A percentile compares a stretch with the other conserved stretches of the same genome.
Evolutionary conservation across 768 basidiomycete genomes (phyloP).

Genomic region (Collybia nuda): DNA sequence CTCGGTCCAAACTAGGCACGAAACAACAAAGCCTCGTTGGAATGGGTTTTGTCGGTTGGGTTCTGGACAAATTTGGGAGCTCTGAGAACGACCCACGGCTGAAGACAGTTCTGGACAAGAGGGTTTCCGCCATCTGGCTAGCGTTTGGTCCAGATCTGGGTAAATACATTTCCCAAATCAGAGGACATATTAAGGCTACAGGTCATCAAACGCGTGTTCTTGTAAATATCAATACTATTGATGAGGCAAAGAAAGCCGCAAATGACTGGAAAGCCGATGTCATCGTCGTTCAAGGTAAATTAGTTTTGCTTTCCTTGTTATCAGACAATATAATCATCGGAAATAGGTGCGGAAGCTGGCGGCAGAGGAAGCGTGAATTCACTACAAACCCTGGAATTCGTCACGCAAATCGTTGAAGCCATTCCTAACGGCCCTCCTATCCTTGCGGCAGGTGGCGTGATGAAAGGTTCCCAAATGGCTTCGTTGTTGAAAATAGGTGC

Average conservation of each 20-base stretch:
- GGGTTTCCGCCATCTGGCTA: slow-evolving; percentile 58
- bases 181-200: slow-evolving; percentile 34
- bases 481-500: slow-evolving; percentile 43
- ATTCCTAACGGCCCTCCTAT: slow-evolving; percentile 30
- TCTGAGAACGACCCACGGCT: slow-evolving; percentile 37
- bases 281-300: slow-evolving; percentile 62
- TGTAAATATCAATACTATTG: slow-evolving; percentile 46
- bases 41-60: slow-evolving; percentile 59
- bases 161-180: slow-evolving; percentile 52
- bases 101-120: slow-evolving; percentile 40
- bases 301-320: not conserved
- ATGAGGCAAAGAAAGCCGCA: slow-evolving; percentile 46
- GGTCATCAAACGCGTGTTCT: slow-evolving; percentile 49
- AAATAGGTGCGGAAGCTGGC: slow-evolving; percentile 47
- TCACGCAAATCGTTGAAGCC: slow-evolving; percentile 31
- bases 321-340: not conserved
- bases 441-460: slow-evolving; percentile 49
- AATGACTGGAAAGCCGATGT: slow-evolving; percentile 57
- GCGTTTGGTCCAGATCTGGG: slow-evolving; percentile 53
- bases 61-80: slow-evolving; percentile 42
- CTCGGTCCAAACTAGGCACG: slow-evolving; percentile 33
- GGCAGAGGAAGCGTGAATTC: slow-evolving; percentile 42
- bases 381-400: slow-evolving; percentile 35
- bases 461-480: slow-evolving; percentile 42
- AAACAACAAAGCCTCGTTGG: slow-evolving; percentile 48